Percentiles rank a stretch among this genome's conserved stretches.
Evolutionary conservation across 1,284 basidiomycete genomes (phyloP).

Genomic region (Cutaneotrichosporon sp.): DNA sequence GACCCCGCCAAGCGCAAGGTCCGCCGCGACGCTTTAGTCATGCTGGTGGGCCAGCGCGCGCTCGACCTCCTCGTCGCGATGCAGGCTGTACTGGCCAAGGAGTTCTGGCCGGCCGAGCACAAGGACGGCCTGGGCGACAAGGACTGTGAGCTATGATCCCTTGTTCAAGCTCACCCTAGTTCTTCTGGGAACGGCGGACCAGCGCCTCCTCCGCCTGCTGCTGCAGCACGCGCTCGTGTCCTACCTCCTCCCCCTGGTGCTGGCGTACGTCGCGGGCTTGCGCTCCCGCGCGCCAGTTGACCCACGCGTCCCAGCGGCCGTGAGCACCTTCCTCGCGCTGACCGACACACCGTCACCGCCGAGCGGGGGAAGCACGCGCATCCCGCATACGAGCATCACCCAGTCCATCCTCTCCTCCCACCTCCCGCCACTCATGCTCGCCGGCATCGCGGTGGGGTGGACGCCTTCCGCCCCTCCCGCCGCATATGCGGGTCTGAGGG

Average conservation of each 20-base stretch:
- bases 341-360: slow-evolving; percentile 27
- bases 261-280: slow-evolving; percentile 28
- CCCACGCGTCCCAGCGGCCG: slow-evolving; percentile 3
- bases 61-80: slow-evolving; percentile 34
- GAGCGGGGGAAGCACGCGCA: slow-evolving; percentile 13
- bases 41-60: slow-evolving; percentile 26
- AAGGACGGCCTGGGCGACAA: slow-evolving; percentile 26
- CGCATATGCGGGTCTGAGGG: slow-evolving; percentile 23
- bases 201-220: slow-evolving; percentile 34
- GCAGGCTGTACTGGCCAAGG: slow-evolving; percentile 32
- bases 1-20: slow-evolving; percentile 4
- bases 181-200: slow-evolving; percentile 42
- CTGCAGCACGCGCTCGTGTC: slow-evolving; percentile 32
- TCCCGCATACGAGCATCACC: slow-evolving; percentile 22
- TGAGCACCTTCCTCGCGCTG: slow-evolving; percentile 26
- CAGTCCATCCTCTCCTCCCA: slow-evolving; percentile 33
- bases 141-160: slow-evolving; percentile 41
- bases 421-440: slow-evolving; percentile 34
- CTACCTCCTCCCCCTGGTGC: slow-evolving; percentile 29
- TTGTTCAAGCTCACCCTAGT: slow-evolving; percentile 27
- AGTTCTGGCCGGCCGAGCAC: slow-evolving; percentile 38
- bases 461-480: slow-evolving; percentile 32
- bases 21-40: slow-evolving; percentile 11
- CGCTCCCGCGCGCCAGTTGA: slow-evolving; percentile 4
- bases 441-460: slow-evolving; percentile 35